These are phyloP conservation scores for Daucus carota DNA, from an alignment of 129 eudicot genomes.

Conservation along the genomic window DH1_v3.0 NC_030384.2:29938501-29939000, in stretches of 20 bases:
- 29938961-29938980: not conserved
- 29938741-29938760: constrained; percentile 20
- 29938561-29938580: constrained; percentile 2
- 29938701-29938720: constrained; percentile 38
- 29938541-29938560: not conserved
- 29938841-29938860: not conserved
- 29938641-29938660: constrained; percentile 83
- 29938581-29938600: constrained; percentile 66
- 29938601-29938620: constrained; percentile 95
- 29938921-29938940: not conserved
- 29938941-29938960: not conserved
- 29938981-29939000: constrained; percentile 80
- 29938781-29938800: constrained; percentile 53
- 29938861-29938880: not conserved
- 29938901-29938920: not conserved
- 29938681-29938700: constrained; percentile 29
- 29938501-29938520: no score
- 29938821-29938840: not conserved
- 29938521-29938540: not conserved
- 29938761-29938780: constrained; percentile 59
- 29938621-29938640: constrained; percentile 89
- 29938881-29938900: not conserved
- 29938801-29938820: constrained; percentile 52
- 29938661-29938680: constrained; percentile 82
- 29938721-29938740: constrained; percentile 18